These are phyloP conservation scores for Neltuma alba DNA, from an alignment of 306 rosid genomes.

Conservation along the genomic window DNA sequence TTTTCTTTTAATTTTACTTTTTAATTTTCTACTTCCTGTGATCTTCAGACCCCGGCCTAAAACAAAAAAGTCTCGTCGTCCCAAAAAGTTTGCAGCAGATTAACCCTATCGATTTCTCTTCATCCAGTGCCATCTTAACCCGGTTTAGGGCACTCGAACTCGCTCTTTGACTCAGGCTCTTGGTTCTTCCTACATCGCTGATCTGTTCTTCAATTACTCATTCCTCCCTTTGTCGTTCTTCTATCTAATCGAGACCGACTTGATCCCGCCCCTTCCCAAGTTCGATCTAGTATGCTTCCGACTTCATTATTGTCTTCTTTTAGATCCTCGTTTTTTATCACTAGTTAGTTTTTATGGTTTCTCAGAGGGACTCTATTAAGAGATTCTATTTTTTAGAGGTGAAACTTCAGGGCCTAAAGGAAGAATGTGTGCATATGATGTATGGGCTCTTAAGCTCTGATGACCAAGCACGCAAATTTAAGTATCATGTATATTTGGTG, in stretches of 20 bases:
- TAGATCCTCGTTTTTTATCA: constrained; percentile 12
- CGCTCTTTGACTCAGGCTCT: constrained; percentile 41
- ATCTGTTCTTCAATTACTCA: constrained; percentile 40
- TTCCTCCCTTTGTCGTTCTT: background rate
- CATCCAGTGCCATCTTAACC: background rate
- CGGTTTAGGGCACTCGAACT: constrained; percentile 39
- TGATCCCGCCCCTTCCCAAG: constrained; percentile 22
- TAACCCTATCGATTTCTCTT: background rate
- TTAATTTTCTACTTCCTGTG: no score
- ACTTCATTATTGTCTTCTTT: constrained; percentile 22
- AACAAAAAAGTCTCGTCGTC: constrained; percentile 2
- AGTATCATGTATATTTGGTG: background rate
- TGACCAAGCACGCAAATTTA: background rate
- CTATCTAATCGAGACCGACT: background rate
- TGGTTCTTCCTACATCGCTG: constrained; percentile 28
- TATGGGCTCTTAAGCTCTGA: background rate
- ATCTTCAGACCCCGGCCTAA: background rate
- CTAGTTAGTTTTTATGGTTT: constrained; percentile 23
- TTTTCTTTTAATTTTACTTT: no score
- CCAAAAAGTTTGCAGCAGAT: background rate
- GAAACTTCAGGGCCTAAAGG: background rate
- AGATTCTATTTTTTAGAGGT: constrained; percentile 6
- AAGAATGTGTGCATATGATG: background rate
- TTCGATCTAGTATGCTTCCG: constrained; percentile 16
- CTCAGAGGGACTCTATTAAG: background rate